Conservation (phyloP, 495 filamentous ascomycete species). For the Neurospora sp. region DNA sequence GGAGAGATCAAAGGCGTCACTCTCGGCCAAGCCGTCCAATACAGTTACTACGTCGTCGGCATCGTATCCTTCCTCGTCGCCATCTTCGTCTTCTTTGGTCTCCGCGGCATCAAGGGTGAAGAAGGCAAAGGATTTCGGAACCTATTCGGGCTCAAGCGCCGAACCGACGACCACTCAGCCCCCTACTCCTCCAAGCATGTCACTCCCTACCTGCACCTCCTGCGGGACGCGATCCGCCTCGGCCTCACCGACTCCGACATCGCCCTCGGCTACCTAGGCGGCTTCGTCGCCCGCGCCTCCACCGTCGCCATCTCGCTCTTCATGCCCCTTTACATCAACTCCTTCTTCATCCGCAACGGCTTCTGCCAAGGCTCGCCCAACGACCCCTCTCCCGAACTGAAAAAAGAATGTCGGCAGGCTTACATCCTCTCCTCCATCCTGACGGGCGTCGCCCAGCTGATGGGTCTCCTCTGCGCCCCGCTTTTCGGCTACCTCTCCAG, state of each 20-base stretch:
- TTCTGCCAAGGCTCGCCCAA: conserved; percentile 57
- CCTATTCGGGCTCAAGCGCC: conserved; percentile 32
- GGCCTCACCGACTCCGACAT: conserved; percentile 68
- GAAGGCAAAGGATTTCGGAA: conserved; percentile 58
- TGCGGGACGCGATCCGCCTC: conserved; percentile 58
- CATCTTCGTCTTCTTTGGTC: conserved; percentile 65
- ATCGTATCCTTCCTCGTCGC: conserved; percentile 60
- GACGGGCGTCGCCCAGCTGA: conserved; percentile 77
- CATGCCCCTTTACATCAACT: conserved; percentile 83
- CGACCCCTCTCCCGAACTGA: conserved; percentile 55
- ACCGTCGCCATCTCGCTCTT: conserved; percentile 92
- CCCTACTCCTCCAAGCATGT: conserved; percentile 11
- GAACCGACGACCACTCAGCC: conserved; percentile 8
- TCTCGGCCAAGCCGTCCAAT: conserved; percentile 56
- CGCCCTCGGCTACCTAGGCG: conserved; percentile 79
- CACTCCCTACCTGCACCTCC: conserved; percentile 38
- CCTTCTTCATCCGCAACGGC: conserved; percentile 74
- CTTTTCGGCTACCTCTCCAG: conserved; percentile 74
- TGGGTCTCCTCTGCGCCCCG: conserved; percentile 76
- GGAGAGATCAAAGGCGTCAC: conserved; percentile 52
- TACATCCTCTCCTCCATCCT: conserved; percentile 78
- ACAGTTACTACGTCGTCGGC: conserved; percentile 80
- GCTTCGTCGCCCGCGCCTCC: conserved; percentile 91
- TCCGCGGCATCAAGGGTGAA: conserved; percentile 68
- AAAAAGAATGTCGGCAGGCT: conserved; percentile 68